Evolutionary conservation across 2,329 filamentous ascomycete species (phyloP).

Genomic region (Apiospora aurea): DNA sequence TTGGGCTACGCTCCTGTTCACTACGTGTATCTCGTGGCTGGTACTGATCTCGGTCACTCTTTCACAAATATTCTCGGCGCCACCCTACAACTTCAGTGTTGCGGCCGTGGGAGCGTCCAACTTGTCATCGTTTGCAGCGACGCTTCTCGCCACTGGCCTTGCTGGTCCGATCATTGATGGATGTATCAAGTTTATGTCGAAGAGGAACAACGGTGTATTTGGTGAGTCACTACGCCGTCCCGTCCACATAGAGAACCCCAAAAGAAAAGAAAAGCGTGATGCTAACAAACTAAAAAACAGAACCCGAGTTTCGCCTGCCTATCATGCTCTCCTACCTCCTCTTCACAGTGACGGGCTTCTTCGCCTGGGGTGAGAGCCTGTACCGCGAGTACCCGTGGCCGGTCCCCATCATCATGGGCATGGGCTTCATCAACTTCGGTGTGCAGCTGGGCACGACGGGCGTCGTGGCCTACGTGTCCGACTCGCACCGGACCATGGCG

Average conservation of each 20-base stretch:
- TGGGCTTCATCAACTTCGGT: conserved; percentile 55
- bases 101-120: conserved; percentile 58
- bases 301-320: conserved; percentile 58
- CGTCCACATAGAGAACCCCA: no score
- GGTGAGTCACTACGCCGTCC: background rate
- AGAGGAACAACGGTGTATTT: conserved; percentile 58
- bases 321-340: conserved; percentile 50
- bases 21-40: conserved; percentile 49
- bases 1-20: conserved; percentile 58
- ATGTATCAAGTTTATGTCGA: conserved; percentile 52
- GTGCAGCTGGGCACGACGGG: conserved; percentile 22
- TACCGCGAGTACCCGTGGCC: conserved; percentile 55
- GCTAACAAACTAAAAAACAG: conserved; percentile 31
- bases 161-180: conserved; percentile 55
- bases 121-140: conserved; percentile 57
- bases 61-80: conserved; percentile 55
- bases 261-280: no score
- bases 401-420: conserved; percentile 54
- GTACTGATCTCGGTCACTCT: conserved; percentile 56
- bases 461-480: conserved; percentile 49
- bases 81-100: conserved; percentile 59
- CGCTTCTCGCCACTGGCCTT: conserved; percentile 52
- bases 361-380: conserved; percentile 54
- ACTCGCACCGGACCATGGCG: conserved; percentile 53
- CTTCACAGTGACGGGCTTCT: conserved; percentile 53